phyloP scores from a whole-genome alignment of 768 basidiomycete species.

The Saitozyma sp. region DNA sequence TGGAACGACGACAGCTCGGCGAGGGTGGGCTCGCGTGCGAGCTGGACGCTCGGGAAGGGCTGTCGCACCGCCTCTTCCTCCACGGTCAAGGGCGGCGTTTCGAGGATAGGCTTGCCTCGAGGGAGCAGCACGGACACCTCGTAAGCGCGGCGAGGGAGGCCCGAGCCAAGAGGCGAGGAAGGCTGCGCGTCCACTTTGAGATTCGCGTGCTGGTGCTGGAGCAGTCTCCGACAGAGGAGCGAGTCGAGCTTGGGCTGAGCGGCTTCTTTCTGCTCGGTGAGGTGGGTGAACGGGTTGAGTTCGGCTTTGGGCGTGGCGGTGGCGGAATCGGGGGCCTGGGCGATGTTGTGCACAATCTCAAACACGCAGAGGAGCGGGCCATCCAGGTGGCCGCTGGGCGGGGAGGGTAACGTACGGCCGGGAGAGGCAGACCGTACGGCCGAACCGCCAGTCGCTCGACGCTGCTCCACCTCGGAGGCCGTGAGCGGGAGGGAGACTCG shows the following conservation, averaged over 20 bases:
- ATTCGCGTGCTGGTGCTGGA: slow-evolving; percentile 45
- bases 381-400: slow-evolving; percentile 41
- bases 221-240: slow-evolving; percentile 37
- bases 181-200: slow-evolving; percentile 40
- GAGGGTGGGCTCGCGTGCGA: slow-evolving; percentile 72
- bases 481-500: slow-evolving; percentile 30
- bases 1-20: slow-evolving; percentile 76
- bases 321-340: slow-evolving; percentile 24
- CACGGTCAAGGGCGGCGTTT: slow-evolving; percentile 55
- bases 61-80: slow-evolving; percentile 59
- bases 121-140: slow-evolving; percentile 67
- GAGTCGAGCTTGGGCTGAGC: slow-evolving; percentile 41
- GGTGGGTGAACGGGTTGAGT: slow-evolving; percentile 34
- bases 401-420: slow-evolving; percentile 42
- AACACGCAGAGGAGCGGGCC: slow-evolving; percentile 62
- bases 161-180: slow-evolving; percentile 51
- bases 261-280: slow-evolving; percentile 25
- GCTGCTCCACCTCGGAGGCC: slow-evolving; percentile 30
- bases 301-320: slow-evolving; percentile 34
- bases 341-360: slow-evolving; percentile 61
- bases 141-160: slow-evolving; percentile 57
- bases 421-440: slow-evolving; percentile 24
- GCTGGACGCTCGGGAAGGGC: slow-evolving; percentile 58
- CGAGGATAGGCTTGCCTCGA: slow-evolving; percentile 57
- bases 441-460: slow-evolving; percentile 7